Evolutionary conservation across 2,329 filamentous ascomycete species (phyloP).

Genomic region (Pseudogymnoascus sp.): DNA sequence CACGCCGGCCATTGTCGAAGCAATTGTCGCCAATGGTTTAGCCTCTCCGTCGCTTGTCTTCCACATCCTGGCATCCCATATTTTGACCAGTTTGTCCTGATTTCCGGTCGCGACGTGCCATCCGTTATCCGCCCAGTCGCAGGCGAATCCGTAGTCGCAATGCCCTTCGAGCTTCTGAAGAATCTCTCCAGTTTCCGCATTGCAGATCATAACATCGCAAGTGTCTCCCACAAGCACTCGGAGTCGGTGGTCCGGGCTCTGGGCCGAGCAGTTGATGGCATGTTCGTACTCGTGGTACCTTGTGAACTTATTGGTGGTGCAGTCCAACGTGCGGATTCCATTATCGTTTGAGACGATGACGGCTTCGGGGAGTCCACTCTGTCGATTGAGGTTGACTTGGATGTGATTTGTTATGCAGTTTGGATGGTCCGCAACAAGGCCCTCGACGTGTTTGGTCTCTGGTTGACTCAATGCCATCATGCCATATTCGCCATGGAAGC

Average conservation of each 20-base stretch:
- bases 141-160: slow-evolving; percentile 65
- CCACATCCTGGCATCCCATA: slow-evolving; percentile 72
- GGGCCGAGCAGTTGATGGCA: slow-evolving; percentile 64
- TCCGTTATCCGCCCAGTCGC: slow-evolving; percentile 72
- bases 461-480: slow-evolving; percentile 27
- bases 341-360: slow-evolving; percentile 57
- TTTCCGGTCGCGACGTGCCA: slow-evolving; percentile 69
- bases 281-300: slow-evolving; percentile 47
- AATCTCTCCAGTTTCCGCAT: slow-evolving; percentile 56
- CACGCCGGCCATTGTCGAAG: slow-evolving; percentile 59
- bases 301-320: slow-evolving; percentile 50
- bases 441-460: slow-evolving; percentile 27
- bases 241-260: slow-evolving; percentile 63
- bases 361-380: slow-evolving; percentile 43
- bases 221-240: slow-evolving; percentile 67
- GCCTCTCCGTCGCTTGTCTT: slow-evolving; percentile 41
- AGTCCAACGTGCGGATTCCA: slow-evolving; percentile 49
- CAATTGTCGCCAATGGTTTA: slow-evolving; percentile 45
- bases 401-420: slow-evolving; percentile 60
- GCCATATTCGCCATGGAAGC: slow-evolving; percentile 33
- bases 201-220: slow-evolving; percentile 55
- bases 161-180: slow-evolving; percentile 55
- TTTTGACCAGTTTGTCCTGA: slow-evolving; percentile 63
- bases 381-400: slow-evolving; percentile 47
- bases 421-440: slow-evolving; percentile 38